Base-by-base conservation (phyloP, 2,329 filamentous ascomycete genomes). In the Pseudogymnoascus sp. region DNA sequence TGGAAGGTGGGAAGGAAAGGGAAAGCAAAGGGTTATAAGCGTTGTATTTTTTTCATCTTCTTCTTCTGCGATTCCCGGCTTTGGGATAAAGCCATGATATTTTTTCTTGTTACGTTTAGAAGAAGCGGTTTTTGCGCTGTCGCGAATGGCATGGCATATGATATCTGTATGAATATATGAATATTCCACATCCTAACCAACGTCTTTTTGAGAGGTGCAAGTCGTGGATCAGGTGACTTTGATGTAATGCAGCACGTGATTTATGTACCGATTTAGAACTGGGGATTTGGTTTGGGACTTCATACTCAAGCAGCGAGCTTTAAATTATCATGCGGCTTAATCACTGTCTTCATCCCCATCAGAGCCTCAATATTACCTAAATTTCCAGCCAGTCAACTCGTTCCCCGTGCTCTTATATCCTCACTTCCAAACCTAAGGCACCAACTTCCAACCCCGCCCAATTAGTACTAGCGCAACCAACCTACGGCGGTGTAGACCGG, bases 401-500 rank as follows among this genome's bases (percentile, higher is more conserved):
- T 48, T 45, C n/a, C 42, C 25, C 12, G 42, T 48, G 42, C 5
- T 4, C 13, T 2, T 7, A 29, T 29, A n/a, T 8, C 27, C 42
- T 5, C 21, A 48, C n/a, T 2, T 45, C 4, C 6, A 3, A 6
- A 25, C 21, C 42, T 48, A 5, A 48, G 42, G 42, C 42, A 48
- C 25, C 12, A 27, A 48, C 15, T 9, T 48, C 12, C 42, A 29
- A 48, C 12, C 2, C 21, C 48, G 10, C 52, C 52, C 29, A 58
- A 58, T 35, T 29, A 3, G 33, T 25, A 10, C 52, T 58, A 58
- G 52, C 52, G 29, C 18, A n/a, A 37, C 9, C 12, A 36, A 25
- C 29, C 52, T 58, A 58, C 52, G 52, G 52, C 52, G 52, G 52
- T 21, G 52, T 35, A 36, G 52, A 58, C 29, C 52, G 29, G 29